Evolutionary conservation across 1,284 basidiomycete species (phyloP).

Genomic region (Ganoderma lucidum): DNA sequence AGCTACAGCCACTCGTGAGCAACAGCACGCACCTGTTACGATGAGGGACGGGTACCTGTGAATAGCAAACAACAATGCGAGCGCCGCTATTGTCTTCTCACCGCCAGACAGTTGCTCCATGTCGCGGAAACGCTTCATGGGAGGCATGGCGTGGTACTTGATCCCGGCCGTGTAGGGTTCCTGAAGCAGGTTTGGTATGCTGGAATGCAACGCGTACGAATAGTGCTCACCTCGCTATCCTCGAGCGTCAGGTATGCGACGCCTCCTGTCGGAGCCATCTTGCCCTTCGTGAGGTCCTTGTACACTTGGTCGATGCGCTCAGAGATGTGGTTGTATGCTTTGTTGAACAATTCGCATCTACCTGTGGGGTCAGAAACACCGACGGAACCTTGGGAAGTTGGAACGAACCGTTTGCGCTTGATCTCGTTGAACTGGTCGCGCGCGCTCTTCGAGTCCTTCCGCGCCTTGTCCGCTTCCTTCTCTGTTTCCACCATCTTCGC

Average conservation of each 20-base stretch:
- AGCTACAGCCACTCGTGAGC: slow-evolving; percentile 55
- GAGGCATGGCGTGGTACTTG: slow-evolving; percentile 99
- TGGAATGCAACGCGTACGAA: background rate
- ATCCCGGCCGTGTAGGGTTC: slow-evolving; percentile 97
- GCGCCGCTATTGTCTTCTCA: slow-evolving; percentile 97
- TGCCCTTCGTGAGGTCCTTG: slow-evolving; percentile 67
- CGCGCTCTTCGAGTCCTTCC: slow-evolving; percentile 87
- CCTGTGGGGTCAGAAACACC: slow-evolving; percentile 6
- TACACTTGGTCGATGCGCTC: slow-evolving; percentile 95
- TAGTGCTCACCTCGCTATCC: slow-evolving; percentile 82
- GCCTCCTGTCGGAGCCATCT: slow-evolving; percentile 92
- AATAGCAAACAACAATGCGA: slow-evolving; percentile 95
- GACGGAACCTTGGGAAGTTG: background rate
- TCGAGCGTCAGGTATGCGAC: slow-evolving; percentile 96
- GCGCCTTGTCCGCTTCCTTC: slow-evolving; percentile 78
- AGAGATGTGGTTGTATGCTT: slow-evolving; percentile 96
- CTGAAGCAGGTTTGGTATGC: slow-evolving; percentile 48
- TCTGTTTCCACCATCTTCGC: slow-evolving; percentile 77
- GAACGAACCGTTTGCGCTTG: slow-evolving; percentile 77
- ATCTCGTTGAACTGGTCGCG: slow-evolving; percentile 92
- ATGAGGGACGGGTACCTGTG: slow-evolving; percentile 68
- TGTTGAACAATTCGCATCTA: slow-evolving; percentile 91
- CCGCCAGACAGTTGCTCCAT: slow-evolving; percentile 99
- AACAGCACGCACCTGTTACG: background rate
- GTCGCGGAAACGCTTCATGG: slow-evolving; percentile 98